Conservation (phyloP, 106 monocot species). For the Platanthera zijinensis region DNA sequence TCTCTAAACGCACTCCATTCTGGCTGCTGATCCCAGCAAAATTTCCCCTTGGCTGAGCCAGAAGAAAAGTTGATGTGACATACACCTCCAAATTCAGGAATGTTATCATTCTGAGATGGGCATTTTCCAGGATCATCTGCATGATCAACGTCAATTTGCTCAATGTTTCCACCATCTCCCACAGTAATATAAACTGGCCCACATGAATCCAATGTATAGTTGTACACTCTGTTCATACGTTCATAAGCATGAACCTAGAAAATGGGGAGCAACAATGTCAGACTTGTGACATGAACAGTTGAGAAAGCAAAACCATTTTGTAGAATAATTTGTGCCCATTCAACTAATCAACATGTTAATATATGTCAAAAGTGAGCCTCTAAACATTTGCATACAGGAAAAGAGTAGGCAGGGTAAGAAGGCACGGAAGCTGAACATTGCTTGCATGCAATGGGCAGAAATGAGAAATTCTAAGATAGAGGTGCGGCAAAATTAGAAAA, state of each 20-base stretch:
- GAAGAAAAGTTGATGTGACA: constrained; percentile 77
- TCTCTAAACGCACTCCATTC: constrained; percentile 93
- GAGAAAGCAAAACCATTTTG: too few relatives aligned
- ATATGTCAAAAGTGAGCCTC: too few relatives aligned
- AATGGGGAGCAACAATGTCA: not conserved
- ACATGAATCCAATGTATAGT: constrained; percentile 69
- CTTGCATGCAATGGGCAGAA: too few relatives aligned
- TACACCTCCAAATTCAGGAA: constrained; percentile 65
- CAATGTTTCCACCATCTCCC: constrained; percentile 93
- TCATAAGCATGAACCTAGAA: constrained; percentile 87
- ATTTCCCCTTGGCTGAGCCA: constrained; percentile 71
- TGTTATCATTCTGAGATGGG: constrained; percentile 50
- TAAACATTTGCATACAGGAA: too few relatives aligned
- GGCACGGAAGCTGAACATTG: too few relatives aligned
- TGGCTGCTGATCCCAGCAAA: constrained; percentile 76
- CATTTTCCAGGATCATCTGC: constrained; percentile 84
- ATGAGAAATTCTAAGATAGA: too few relatives aligned
- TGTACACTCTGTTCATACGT: constrained; percentile 75
- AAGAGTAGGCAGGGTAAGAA: too few relatives aligned
- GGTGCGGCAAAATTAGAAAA: too few relatives aligned
- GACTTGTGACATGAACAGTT: not conserved
- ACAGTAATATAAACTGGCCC: constrained; percentile 81
- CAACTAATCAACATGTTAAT: too few relatives aligned
- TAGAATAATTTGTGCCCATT: too few relatives aligned
- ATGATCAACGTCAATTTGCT: constrained; percentile 59